Evolutionary conservation across 2,329 filamentous ascomycete species (phyloP).

Genomic region (Basipetospora chlamydospora): DNA sequence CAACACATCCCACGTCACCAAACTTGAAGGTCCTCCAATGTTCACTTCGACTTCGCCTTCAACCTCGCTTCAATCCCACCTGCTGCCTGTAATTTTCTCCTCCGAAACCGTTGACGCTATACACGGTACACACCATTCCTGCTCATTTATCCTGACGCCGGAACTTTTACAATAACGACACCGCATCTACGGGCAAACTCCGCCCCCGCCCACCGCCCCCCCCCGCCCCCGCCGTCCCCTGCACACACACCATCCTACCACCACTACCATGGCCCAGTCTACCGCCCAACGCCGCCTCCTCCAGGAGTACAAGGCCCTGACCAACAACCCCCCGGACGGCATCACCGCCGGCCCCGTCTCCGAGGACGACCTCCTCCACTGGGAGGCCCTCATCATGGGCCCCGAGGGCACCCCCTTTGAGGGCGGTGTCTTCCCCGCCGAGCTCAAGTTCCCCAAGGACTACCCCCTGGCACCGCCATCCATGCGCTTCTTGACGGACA

Average conservation of each 20-base stretch:
- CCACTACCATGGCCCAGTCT: conserved; percentile 37
- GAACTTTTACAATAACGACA: no score
- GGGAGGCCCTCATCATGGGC: conserved; percentile 93
- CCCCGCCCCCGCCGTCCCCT: background rate
- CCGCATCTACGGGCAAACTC: no score
- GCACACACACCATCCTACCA: no score
- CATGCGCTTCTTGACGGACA: conserved; percentile 87
- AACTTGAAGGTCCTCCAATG: no score
- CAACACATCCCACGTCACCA: no score
- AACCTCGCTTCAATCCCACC: no score
- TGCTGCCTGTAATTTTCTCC: no score
- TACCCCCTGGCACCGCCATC: conserved; percentile 92
- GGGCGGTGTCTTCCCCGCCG: conserved; percentile 87
- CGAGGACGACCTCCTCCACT: conserved; percentile 90
- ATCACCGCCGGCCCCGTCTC: conserved; percentile 87
- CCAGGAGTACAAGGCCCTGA: conserved; percentile 89
- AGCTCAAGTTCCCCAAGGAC: conserved; percentile 88
- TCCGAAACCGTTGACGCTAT: no score
- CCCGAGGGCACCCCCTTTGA: conserved; percentile 94
- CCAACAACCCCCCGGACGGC: conserved; percentile 89
- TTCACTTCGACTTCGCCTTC: no score
- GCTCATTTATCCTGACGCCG: no score
- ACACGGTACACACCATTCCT: no score
- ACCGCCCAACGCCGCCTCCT: conserved; percentile 70
- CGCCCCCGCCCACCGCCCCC: background rate